These are phyloP conservation scores for Colletotrichum sp. DNA, from an alignment of 2,329 filamentous ascomycete species.

Conservation along the genomic window DNA sequence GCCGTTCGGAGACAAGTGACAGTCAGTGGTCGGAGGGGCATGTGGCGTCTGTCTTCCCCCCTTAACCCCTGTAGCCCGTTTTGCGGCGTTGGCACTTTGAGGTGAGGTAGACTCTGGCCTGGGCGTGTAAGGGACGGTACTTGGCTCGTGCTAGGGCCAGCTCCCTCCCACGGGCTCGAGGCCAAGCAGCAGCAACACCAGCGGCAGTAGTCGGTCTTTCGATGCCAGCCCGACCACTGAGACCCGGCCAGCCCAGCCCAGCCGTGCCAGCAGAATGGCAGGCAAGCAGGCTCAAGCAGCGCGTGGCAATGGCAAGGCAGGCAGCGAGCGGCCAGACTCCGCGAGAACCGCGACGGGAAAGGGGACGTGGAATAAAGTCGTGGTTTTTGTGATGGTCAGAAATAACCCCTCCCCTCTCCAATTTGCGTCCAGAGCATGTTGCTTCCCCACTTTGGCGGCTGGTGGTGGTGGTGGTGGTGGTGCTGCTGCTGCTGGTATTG, in stretches of 20 bases:
- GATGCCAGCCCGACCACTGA: background rate
- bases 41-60: conserved; percentile 13
- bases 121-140: background rate
- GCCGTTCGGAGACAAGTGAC: conserved; percentile 10
- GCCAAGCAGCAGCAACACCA: background rate
- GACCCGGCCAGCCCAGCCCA: background rate
- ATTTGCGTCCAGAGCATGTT: conserved; percentile 1
- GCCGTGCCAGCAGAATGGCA: background rate
- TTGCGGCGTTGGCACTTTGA: background rate
- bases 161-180: background rate
- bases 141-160: background rate
- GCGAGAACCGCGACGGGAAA: background rate
- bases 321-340: background rate
- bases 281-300: background rate
- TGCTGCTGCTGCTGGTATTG: background rate
- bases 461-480: background rate
- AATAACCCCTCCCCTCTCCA: background rate
- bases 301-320: background rate
- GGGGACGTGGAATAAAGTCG: background rate
- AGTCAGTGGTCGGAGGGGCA: background rate
- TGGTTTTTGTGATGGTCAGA: background rate
- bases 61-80: conserved; percentile 2
- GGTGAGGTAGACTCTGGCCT: background rate
- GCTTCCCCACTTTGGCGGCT: background rate
- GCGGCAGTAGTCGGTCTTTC: background rate